Evolutionary conservation across 768 basidiomycete species (phyloP).

Genomic region (Lentinula aciculospora): DNA sequence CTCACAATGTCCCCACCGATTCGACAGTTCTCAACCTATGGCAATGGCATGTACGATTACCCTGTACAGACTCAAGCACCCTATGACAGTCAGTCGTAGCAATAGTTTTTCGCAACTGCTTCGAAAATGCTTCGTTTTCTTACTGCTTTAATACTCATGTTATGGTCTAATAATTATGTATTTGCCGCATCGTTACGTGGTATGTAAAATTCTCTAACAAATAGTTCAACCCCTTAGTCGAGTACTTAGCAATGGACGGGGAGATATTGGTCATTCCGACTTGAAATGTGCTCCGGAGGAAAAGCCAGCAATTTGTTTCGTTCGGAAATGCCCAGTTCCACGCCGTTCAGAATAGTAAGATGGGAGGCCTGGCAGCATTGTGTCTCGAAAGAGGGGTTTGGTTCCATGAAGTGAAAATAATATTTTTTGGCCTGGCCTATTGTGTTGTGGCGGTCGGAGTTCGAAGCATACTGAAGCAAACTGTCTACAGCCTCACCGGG

Average conservation of each 20-base stretch:
- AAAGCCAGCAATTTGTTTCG: background rate
- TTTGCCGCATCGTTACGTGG: background rate
- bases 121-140: background rate
- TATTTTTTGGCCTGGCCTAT: too few relatives aligned
- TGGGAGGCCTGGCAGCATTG: background rate
- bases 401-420: too few relatives aligned
- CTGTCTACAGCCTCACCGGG: background rate
- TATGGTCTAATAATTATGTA: background rate
- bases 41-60: slow-evolving; percentile 2
- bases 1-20: background rate
- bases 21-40: background rate
- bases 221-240: background rate
- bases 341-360: background rate
- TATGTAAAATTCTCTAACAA: background rate
- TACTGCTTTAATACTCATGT: background rate
- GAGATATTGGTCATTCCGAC: background rate
- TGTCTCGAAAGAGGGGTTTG: background rate
- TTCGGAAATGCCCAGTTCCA: background rate
- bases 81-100: slow-evolving; percentile 3
- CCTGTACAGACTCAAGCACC: slow-evolving; percentile 3
- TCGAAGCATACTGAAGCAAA: background rate
- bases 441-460: background rate
- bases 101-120: background rate
- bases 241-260: background rate
- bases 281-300: background rate